A percentile compares a stretch with the other conserved stretches of the same genome.
phyloP scores from a whole-genome alignment of 306 rosid genomes.

The Quercus dentata region DNA sequence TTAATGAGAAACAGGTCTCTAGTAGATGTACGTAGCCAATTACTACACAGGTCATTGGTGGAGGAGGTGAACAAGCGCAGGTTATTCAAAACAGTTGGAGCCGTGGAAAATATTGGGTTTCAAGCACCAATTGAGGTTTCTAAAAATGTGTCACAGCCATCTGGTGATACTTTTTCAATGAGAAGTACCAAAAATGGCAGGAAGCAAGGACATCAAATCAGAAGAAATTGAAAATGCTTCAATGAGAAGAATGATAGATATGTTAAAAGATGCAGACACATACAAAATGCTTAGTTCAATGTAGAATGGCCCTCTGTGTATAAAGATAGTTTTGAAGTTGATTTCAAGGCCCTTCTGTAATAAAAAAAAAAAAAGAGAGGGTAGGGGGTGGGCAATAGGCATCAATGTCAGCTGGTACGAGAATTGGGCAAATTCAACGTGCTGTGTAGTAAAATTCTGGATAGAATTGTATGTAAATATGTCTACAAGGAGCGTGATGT shows the following conservation, averaged over 20 bases:
- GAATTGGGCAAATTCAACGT: neutral
- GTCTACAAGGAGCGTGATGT: conserved; percentile 1
- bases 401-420: neutral
- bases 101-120: conserved; percentile 76
- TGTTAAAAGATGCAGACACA: neutral
- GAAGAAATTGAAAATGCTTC: conserved; percentile 10
- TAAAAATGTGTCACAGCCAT: conserved; percentile 18
- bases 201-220: conserved; percentile 17
- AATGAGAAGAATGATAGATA: neutral
- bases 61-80: conserved; percentile 75
- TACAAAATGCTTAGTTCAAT: neutral
- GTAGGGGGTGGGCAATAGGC: too few relatives aligned
- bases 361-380: too few relatives aligned
- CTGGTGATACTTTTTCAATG: conserved; percentile 5
- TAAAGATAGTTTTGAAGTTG: neutral
- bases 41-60: conserved; percentile 64
- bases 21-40: conserved; percentile 67
- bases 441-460: conserved; percentile 2
- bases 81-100: conserved; percentile 75
- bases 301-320: neutral
- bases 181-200: conserved; percentile 28
- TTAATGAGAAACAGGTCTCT: conserved; percentile 68
- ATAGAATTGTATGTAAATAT: conserved; percentile 24
- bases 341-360: too few relatives aligned
- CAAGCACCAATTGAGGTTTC: conserved; percentile 56